A percentile compares a stretch with the other conserved stretches of the same genome.
Conservation (phyloP, 208 protist species). For the Acanthamoeba castellanii region DNA sequence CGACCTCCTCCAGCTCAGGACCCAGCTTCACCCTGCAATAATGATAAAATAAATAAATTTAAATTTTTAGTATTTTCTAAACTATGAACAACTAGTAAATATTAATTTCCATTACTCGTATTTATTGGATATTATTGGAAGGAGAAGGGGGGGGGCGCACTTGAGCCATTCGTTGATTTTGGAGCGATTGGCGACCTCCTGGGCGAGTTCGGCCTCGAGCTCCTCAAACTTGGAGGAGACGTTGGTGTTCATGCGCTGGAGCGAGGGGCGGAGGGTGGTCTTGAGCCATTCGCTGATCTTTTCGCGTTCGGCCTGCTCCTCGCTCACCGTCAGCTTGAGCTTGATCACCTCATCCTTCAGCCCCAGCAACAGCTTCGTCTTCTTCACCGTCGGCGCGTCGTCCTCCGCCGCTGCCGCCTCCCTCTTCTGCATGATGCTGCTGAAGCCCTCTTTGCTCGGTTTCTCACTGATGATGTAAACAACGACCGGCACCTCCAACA, state of each 20-base stretch:
- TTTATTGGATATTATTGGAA: neutral
- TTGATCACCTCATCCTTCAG: constrained; percentile 69
- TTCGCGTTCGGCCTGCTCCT: constrained; percentile 29
- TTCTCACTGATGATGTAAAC: no score
- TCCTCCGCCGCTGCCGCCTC: neutral
- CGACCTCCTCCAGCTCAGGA: constrained; percentile 37
- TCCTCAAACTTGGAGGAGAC: constrained; percentile 46
- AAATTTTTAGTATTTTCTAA: neutral
- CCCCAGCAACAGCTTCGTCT: constrained; percentile 64
- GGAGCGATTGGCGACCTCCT: neutral
- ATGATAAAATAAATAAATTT: neutral
- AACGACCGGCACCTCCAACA: neutral
- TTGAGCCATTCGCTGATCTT: constrained; percentile 65
- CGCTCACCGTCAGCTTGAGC: constrained; percentile 13
- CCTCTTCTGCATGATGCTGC: constrained; percentile 15
- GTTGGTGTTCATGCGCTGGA: constrained; percentile 62
- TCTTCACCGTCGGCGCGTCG: constrained; percentile 36
- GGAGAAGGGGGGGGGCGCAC: neutral
- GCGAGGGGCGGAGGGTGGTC: constrained; percentile 51
- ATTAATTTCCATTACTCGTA: neutral
- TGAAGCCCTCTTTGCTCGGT: neutral
- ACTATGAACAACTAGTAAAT: neutral
- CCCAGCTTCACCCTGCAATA: constrained; percentile 28
- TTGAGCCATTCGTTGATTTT: constrained; percentile 71
- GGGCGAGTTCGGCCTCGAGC: neutral